Percentiles rank a stretch among this genome's conserved stretches.
These are phyloP conservation scores for Elaeagnus macrophylla DNA, from an alignment of 306 rosid species.

Conservation along the genomic window DNA sequence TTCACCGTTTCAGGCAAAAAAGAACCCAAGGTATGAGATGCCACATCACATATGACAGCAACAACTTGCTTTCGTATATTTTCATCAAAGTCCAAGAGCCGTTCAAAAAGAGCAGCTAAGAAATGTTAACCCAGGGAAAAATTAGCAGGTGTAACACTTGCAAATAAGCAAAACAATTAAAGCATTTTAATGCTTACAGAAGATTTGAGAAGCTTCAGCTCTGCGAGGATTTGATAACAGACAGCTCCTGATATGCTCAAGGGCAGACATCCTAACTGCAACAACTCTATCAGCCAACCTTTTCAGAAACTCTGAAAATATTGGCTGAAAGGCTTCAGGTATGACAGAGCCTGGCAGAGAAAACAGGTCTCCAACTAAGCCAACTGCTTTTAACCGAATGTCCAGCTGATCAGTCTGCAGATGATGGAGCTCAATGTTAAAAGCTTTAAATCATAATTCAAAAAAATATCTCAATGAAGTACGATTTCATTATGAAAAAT, in stretches of 20 bases:
- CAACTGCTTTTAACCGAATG: slow-evolving; percentile 83
- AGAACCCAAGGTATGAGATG: slow-evolving; percentile 54
- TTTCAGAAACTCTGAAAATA: slow-evolving; percentile 84
- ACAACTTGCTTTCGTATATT: slow-evolving; percentile 92
- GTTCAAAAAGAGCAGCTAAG: slow-evolving; percentile 88
- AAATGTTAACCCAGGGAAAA: slow-evolving; percentile 24
- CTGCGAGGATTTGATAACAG: slow-evolving; percentile 65
- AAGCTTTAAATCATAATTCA: slow-evolving; percentile 18
- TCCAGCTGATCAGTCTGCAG: slow-evolving; percentile 89
- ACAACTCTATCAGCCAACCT: slow-evolving; percentile 88
- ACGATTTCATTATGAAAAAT: neutral
- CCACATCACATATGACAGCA: slow-evolving; percentile 85
- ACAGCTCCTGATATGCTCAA: slow-evolving; percentile 78
- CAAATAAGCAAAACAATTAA: neutral
- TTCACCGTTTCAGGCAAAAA: slow-evolving; percentile 71
- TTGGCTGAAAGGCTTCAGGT: slow-evolving; percentile 82
- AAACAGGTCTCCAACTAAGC: slow-evolving; percentile 83
- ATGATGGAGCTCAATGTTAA: slow-evolving; percentile 25
- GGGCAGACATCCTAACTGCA: slow-evolving; percentile 83
- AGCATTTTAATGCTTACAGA: slow-evolving; percentile 43
- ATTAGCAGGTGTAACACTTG: slow-evolving; percentile 19
- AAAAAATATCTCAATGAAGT: slow-evolving; percentile 3
- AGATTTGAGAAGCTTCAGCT: slow-evolving; percentile 70
- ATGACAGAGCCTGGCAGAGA: slow-evolving; percentile 62
- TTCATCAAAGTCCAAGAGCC: slow-evolving; percentile 92